Base-by-base conservation (phyloP, 1,284 basidiomycete species). In the Ustilago esculenta region DNA sequence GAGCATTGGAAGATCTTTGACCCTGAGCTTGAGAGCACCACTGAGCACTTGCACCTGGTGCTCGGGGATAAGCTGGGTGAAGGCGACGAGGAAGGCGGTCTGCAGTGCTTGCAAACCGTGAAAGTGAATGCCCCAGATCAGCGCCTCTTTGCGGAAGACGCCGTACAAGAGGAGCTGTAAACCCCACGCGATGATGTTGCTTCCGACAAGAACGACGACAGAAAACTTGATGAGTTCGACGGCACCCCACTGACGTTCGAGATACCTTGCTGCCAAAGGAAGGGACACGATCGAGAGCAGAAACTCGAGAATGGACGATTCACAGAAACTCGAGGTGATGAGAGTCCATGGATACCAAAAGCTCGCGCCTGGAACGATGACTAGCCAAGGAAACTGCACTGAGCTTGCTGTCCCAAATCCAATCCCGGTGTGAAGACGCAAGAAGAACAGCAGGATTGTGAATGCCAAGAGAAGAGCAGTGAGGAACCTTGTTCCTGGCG, bases 51-150 rank as follows among this genome's bases (percentile, higher is more conserved):
- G 95, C 6, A 98, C 89, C 82, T 97, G 94, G 77, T 98, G 94
- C 82, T 98, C 95, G 23, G 96, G 95, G 72, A 98, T 97, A 54
- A 96, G 84, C 82, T 98, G 95, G 2, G 94, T 97, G 83, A 97
- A 96, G 10, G 94, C 95, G 50, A 98, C 95, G 33, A 98, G 86
- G 69, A 95, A 87, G 4, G 88, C 91, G 43, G 89, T 89, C 78
- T 96, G 92, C n/a, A 98, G 85, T 2, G 92, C 91, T 85, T 92
- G 91, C 82, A 94, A 88, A 23, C 95, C 95, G 77, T 92, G 92
- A 82, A 94, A 97, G 43, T 88, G 87, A 85, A 92, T 89, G 23
- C 89, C 92, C 82, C 91, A 92, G 33, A 79, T 70, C 29, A 67
- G 49, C 18, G 25, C 42, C 50, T 79, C 75, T n/a, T 52, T 71